Base-by-base conservation (phyloP, 192 early-diverging fungal species). In the Linnemannia schmuckeri region DNA sequence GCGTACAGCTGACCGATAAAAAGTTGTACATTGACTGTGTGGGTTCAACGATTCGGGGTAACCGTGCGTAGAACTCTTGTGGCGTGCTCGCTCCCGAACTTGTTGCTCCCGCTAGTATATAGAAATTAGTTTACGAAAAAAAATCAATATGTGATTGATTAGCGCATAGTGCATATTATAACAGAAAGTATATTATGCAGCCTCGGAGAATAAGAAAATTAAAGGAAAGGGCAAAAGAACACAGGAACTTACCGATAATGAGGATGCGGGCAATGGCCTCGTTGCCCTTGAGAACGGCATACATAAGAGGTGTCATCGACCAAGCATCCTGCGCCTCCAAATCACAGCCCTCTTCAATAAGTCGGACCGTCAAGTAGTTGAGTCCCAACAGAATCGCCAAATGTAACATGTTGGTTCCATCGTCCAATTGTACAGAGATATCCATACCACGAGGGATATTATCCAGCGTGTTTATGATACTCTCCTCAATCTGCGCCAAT, bases 311-410 rank as follows among this genome's bases (percentile, higher is more conserved):
- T 2, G 85, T 87, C 79, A 87, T 81, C 8, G 42, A 35, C 44
- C 77, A 87, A 3, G 20, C 49, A 46, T 87, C 85, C 52, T 81
- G 70, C 4, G 72, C 76, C 52, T 87, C 85, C 20, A 78, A 17
- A 61, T 87, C 85, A 38, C 85, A 87, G 7, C 85, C 85, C 6
- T 87, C 79, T 44, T 87, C 85, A 40, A 87, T 61, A 12, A 87
- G 61, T 18, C 80, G 57, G 9, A 20, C 33, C 6, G 80, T 22
- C 12, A 87, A 27, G 4, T 38, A 33, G 42, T 74, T 42, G 46
- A 87, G 75, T 0, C 85, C 79, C 17, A 87, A 20, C 9, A 81
- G n/a, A 12, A 81, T 78, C 18, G 74, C 72, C 27, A 87, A 79
- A 52, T 87, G 85, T 22, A 87, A 61, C 49, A 87, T 1, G 27